phyloP scores from a whole-genome alignment of 805 yeast species.

The fission yeast (Schizosaccharomyces pombe) region DNA sequence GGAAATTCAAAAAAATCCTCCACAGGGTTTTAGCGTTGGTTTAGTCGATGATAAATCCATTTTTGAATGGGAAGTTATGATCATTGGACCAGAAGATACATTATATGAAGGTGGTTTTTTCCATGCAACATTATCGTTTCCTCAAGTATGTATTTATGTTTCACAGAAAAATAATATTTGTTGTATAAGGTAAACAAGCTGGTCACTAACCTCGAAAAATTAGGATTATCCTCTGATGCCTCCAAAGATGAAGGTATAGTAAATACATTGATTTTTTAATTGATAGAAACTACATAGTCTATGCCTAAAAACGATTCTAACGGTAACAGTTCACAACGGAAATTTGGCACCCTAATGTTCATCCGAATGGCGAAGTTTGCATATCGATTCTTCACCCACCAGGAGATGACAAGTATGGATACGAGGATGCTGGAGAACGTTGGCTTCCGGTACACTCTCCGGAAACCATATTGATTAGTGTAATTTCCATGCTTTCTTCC shows the following conservation, averaged over 20 bases:
- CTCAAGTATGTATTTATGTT: slow-evolving; percentile 13
- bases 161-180: neutral
- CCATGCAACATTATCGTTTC: slow-evolving; percentile 37
- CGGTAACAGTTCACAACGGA: slow-evolving; percentile 37
- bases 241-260: slow-evolving; percentile 24
- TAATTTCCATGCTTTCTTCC: slow-evolving; percentile 66
- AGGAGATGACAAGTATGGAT: slow-evolving; percentile 72
- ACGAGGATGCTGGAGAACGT: slow-evolving; percentile 64
- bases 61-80: slow-evolving; percentile 37
- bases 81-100: slow-evolving; percentile 50
- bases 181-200: neutral
- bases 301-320: neutral
- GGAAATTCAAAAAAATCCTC: slow-evolving; percentile 4
- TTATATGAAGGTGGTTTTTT: slow-evolving; percentile 57
- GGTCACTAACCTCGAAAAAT: neutral
- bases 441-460: slow-evolving; percentile 86
- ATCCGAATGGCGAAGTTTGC: slow-evolving; percentile 68
- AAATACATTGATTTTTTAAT: neutral
- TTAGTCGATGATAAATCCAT: slow-evolving; percentile 35
- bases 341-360: slow-evolving; percentile 63
- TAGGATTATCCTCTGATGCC: slow-evolving; percentile 48
- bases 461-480: slow-evolving; percentile 63
- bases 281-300: too few species aligned
- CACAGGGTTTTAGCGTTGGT: slow-evolving; percentile 52
- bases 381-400: slow-evolving; percentile 70